Conservation (phyloP, 805 yeast genomes). For the Yamadazyma endophytica region DNA sequence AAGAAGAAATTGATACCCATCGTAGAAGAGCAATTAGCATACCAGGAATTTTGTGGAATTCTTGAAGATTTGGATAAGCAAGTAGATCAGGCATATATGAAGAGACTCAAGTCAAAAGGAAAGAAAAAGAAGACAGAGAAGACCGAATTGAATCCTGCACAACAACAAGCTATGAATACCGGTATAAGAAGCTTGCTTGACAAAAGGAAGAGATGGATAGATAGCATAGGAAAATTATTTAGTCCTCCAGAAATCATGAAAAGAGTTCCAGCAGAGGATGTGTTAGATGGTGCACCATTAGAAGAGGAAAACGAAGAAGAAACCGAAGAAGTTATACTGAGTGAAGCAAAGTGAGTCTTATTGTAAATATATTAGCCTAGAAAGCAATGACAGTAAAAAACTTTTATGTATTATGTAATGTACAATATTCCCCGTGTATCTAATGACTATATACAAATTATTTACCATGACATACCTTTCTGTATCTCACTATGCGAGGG, state of each 20-base stretch:
- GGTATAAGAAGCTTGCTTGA: slow-evolving; percentile 78
- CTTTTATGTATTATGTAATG: slow-evolving; percentile 1
- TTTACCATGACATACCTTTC: slow-evolving; percentile 18
- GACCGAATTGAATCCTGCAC: slow-evolving; percentile 27
- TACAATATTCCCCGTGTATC: not conserved
- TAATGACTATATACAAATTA: not conserved
- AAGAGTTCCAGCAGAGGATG: slow-evolving; percentile 61
- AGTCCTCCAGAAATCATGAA: slow-evolving; percentile 64
- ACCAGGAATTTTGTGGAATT: slow-evolving; percentile 89
- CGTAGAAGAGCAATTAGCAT: slow-evolving; percentile 85
- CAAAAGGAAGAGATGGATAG: slow-evolving; percentile 85
- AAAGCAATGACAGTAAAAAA: not conserved
- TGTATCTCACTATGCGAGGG: slow-evolving; percentile 63
- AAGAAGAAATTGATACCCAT: slow-evolving; percentile 64
- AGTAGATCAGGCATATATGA: slow-evolving; percentile 88
- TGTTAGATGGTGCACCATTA: slow-evolving; percentile 43
- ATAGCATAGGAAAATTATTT: slow-evolving; percentile 84
- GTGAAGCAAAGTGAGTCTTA: slow-evolving; percentile 1
- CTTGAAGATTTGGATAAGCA: slow-evolving; percentile 94
- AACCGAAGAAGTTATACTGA: slow-evolving; percentile 19
- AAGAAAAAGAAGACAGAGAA: slow-evolving; percentile 50
- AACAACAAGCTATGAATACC: slow-evolving; percentile 70
- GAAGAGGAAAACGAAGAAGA: slow-evolving; percentile 33
- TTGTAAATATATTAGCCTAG: not conserved
- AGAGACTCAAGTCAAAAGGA: slow-evolving; percentile 72